These are phyloP conservation scores for Incumbomyces delicatus DNA, from an alignment of 2,329 filamentous ascomycete species.

Conservation along the genomic window DNA sequence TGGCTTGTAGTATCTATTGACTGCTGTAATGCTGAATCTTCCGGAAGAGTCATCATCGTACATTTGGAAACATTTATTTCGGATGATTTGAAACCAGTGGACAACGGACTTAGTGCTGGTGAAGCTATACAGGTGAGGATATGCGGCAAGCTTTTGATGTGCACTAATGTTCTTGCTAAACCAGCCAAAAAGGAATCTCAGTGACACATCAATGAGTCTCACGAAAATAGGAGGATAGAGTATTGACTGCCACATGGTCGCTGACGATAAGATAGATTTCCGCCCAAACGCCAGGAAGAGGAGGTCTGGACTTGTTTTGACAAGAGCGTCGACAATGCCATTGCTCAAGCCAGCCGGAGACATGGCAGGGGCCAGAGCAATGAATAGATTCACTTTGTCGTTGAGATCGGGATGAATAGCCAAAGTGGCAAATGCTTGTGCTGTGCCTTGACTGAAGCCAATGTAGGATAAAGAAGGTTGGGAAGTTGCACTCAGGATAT, in stretches of 20 bases:
- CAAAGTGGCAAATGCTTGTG: constrained; percentile 88
- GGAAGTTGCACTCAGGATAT: constrained; percentile 74
- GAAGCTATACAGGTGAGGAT: constrained; percentile 92
- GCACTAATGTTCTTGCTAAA: constrained; percentile 69
- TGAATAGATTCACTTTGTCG: constrained; percentile 87
- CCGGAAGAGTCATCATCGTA: constrained; percentile 89
- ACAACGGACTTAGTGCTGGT: constrained; percentile 95
- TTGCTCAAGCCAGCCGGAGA: constrained; percentile 83
- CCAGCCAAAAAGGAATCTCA: constrained; percentile 86
- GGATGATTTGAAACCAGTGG: constrained; percentile 99
- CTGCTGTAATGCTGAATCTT: constrained; percentile 59
- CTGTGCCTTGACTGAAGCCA: constrained; percentile 93
- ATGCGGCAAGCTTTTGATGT: constrained; percentile 87
- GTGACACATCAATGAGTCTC: constrained; percentile 69
- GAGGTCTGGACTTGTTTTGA: constrained; percentile 87
- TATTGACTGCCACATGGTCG: constrained; percentile 95
- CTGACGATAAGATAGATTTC: constrained; percentile 79
- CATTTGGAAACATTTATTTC: constrained; percentile 94
- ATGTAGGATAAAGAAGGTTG: constrained; percentile 86
- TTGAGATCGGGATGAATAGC: constrained; percentile 90
- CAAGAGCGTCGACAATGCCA: constrained; percentile 80
- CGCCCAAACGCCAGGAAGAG: constrained; percentile 88
- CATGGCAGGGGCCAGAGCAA: constrained; percentile 93
- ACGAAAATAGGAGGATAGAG: constrained; percentile 92
- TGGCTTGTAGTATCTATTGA: constrained; percentile 85